Base-by-base conservation (phyloP, 129 eudicot species). In the Pulicaria dysenterica region DNA sequence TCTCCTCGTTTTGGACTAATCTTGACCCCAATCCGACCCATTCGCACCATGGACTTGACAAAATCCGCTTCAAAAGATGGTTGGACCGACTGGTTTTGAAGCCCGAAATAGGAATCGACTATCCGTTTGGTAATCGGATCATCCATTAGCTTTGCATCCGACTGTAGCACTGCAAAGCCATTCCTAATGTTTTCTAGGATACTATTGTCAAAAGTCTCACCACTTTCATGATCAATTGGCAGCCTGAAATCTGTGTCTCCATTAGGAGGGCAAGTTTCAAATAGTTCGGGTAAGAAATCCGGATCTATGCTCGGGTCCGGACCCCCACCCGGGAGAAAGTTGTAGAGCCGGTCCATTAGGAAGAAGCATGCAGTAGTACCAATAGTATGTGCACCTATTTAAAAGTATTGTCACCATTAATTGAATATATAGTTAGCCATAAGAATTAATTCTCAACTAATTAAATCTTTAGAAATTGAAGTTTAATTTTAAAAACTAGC, bases 341-440 rank as follows among this genome's bases (percentile, higher is more conserved):
- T 79, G 90, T 92, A 89, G 13, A 92, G 90, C 63, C 98, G 77
- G 4, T 74, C 77, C 65, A 73, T 82, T 70, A 92, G 83, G 79
- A 83, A 86, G 84, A 86, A 82, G 74, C 98, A 92, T 2, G 93
- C 92, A 0, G 95, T 79, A 19, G 88, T 85, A 40, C 98, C 98
- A 46, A 92, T 87, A 3, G 95, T 86, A 73, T 92, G 98, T 60
- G 96, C 96, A 51, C 87, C 98, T 87, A 70, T 24, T 24, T 24
- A 24, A 24, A 41, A 70, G 71, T 3, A 43, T 56, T 62, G 75
- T 60, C 42, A 68, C 59, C 39, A 11, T 59, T 17, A 41, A 68
- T 19, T 15, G 45, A 56, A 66, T 55, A 36, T 24, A 58, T 44
- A 44, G 31, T 24, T 24, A 24, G 31, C 31, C 31, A 24, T 2